Evolutionary conservation across 129 eudicot species (phyloP).

Genomic region (Chrysanthemum makinoi): DNA sequence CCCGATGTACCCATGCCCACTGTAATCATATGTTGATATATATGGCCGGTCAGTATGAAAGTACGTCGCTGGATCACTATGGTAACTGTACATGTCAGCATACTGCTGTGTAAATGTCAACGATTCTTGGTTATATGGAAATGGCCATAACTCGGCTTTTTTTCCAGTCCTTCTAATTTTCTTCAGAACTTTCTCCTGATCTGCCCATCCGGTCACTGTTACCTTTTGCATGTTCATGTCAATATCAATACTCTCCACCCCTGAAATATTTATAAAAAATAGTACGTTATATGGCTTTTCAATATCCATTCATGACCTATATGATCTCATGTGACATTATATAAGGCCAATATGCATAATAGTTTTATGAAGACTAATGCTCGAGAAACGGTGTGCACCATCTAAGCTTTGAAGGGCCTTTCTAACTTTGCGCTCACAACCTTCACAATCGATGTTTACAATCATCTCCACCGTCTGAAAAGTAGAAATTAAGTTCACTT

Average conservation of each 20-base stretch:
- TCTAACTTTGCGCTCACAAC: too few relatives aligned
- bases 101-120: conserved; percentile 21
- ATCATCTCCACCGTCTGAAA: too few relatives aligned
- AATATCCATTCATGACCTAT: too few relatives aligned
- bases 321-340: too few relatives aligned
- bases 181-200: conserved; percentile 59
- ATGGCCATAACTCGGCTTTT: conserved; percentile 78
- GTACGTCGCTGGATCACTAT: conserved; percentile 34
- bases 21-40: conserved; percentile 4
- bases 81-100: conserved; percentile 25
- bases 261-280: conserved; percentile 25
- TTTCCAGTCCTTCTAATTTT: conserved; percentile 61
- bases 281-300: too few relatives aligned
- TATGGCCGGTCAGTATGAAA: conserved; percentile 25
- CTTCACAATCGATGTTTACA: too few relatives aligned
- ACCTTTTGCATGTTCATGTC: conserved; percentile 88
- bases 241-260: conserved; percentile 71
- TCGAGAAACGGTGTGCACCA: too few relatives aligned
- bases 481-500: too few relatives aligned
- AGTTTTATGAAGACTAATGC: too few relatives aligned
- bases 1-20: conserved; percentile 3
- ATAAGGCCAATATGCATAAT: too few relatives aligned
- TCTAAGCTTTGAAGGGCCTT: too few relatives aligned
- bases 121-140: conserved; percentile 47
- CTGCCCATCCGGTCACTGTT: conserved; percentile 67